These are phyloP conservation scores for Breynia disticha DNA, from an alignment of 441 rosid genomes.

Conservation along the genomic window DNA sequence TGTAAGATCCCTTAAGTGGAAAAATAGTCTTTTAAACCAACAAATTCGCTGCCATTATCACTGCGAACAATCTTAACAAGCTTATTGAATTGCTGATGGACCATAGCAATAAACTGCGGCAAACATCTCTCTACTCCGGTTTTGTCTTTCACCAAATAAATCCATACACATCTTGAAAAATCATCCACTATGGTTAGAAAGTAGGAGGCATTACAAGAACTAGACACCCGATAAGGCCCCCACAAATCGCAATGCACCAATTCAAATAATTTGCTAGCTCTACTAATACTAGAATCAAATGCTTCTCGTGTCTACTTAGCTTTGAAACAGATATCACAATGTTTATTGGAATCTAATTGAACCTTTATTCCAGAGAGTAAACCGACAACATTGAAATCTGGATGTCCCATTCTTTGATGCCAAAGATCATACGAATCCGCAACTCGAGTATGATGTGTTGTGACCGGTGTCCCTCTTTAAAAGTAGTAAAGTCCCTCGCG, in stretches of 20 bases:
- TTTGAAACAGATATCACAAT: slow-evolving; percentile 1
- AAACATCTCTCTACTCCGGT: neutral
- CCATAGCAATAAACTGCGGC: neutral
- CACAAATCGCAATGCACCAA: slow-evolving; percentile 3
- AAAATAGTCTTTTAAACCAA: too few species aligned
- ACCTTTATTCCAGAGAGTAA: too few species aligned
- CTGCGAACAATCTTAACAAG: too few species aligned
- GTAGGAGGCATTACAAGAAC: slow-evolving; percentile 5
- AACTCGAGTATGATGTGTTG: too few species aligned
- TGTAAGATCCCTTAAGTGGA: too few species aligned
- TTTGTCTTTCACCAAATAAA: slow-evolving; percentile 1
- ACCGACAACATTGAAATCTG: too few species aligned
- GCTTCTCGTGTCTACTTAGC: neutral
- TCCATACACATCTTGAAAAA: neutral
- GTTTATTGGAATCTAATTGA: too few species aligned
- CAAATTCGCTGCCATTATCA: too few species aligned
- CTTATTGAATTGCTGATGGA: neutral
- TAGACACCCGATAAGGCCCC: neutral
- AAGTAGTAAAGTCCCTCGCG: too few species aligned
- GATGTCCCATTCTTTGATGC: too few species aligned
- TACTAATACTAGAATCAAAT: neutral
- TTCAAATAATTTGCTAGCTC: neutral
- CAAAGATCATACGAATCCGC: too few species aligned
- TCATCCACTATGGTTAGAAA: slow-evolving; percentile 9
- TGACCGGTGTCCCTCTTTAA: too few species aligned